phyloP scores from a whole-genome alignment of 768 basidiomycete species.

The Hortiboletus campestris region DNA sequence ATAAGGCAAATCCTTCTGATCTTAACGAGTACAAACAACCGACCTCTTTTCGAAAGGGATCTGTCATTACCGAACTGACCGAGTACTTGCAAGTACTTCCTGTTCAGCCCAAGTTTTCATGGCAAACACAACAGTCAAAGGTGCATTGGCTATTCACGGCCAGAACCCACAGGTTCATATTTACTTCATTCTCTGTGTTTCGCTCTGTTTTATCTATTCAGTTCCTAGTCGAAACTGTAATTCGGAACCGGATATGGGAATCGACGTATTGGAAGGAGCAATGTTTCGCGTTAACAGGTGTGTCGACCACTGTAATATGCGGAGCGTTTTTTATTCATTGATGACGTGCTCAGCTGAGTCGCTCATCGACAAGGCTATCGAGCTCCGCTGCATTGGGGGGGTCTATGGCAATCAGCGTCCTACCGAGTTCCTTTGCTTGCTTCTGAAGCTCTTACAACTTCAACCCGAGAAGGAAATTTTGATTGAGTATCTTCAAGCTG shows the following conservation, averaged over 20 bases:
- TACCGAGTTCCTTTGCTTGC: constrained; percentile 89
- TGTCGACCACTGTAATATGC: constrained; percentile 19
- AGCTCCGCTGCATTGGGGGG: constrained; percentile 80
- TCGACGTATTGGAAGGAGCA: constrained; percentile 97
- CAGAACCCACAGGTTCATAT: constrained; percentile 89
- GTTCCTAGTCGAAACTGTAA: constrained; percentile 95
- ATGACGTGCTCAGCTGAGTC: constrained; percentile 65
- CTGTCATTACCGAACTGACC: neutral
- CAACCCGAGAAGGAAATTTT: constrained; percentile 98
- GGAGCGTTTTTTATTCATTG: neutral
- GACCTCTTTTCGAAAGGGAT: neutral
- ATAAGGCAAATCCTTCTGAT: constrained; percentile 28
- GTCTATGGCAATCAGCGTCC: constrained; percentile 95
- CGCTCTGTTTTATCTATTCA: constrained; percentile 36
- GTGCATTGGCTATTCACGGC: constrained; percentile 89
- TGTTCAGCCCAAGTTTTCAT: constrained; percentile 37
- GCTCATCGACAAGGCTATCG: constrained; percentile 91
- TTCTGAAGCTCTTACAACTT: constrained; percentile 92
- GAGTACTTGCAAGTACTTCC: neutral
- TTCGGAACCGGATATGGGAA: constrained; percentile 95
- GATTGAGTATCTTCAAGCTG: constrained; percentile 90
- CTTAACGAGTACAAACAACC: constrained; percentile 26
- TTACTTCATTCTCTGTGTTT: neutral
- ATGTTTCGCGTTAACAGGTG: constrained; percentile 94
- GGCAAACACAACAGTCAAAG: constrained; percentile 91